These are phyloP conservation scores for Candida schatavii DNA, from an alignment of 805 yeast species.

Conservation along the genomic window DNA sequence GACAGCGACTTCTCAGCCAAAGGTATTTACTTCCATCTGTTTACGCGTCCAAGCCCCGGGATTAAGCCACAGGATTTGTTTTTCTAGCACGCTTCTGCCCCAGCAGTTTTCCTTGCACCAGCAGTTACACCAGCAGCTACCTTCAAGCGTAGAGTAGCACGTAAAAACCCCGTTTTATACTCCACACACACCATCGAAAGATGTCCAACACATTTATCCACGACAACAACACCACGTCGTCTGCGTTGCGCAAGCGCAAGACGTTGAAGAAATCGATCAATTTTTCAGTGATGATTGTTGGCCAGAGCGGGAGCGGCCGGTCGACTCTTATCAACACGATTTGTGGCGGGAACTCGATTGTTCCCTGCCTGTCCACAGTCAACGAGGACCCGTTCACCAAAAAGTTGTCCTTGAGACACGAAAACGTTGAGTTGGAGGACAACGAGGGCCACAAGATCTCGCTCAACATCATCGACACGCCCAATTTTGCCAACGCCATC, in stretches of 20 bases:
- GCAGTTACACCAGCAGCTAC: too few relatives aligned
- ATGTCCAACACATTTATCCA: slow-evolving; percentile 11
- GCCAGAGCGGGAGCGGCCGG: slow-evolving; percentile 84
- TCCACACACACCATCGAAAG: too few relatives aligned
- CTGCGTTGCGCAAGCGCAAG: slow-evolving; percentile 61
- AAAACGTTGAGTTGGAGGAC: slow-evolving; percentile 80
- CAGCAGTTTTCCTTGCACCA: neutral
- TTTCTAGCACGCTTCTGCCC: too few relatives aligned
- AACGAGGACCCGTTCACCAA: slow-evolving; percentile 51
- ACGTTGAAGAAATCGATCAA: slow-evolving; percentile 80
- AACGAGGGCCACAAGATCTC: slow-evolving; percentile 82
- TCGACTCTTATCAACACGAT: slow-evolving; percentile 90
- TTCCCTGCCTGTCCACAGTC: slow-evolving; percentile 63
- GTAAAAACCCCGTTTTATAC: too few relatives aligned
- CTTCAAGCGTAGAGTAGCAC: too few relatives aligned
- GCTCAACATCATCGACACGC: slow-evolving; percentile 74
- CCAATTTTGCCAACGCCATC: slow-evolving; percentile 76
- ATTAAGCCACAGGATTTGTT: too few relatives aligned
- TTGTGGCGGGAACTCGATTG: slow-evolving; percentile 80
- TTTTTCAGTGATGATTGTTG: slow-evolving; percentile 83
- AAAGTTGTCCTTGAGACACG: slow-evolving; percentile 65
- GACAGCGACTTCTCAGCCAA: too few relatives aligned
- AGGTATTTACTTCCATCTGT: too few relatives aligned
- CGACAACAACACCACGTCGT: slow-evolving; percentile 29
- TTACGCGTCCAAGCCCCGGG: too few relatives aligned